Conservation (phyloP, 1,139 yeast genomes). For the Geotrichum cucujoidarum region DNA sequence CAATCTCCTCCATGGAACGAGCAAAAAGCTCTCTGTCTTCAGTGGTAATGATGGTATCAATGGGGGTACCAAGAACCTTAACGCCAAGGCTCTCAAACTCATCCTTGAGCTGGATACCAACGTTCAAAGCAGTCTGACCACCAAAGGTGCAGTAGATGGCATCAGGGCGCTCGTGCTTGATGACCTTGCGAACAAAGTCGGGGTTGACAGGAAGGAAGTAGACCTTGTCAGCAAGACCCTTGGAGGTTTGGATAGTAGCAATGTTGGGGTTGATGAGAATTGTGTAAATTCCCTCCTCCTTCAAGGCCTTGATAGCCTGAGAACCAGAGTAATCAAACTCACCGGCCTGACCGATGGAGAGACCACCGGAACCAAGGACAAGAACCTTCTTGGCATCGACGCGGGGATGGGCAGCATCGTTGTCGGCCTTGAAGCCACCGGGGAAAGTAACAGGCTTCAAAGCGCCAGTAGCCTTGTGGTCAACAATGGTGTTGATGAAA, state of each 20-base stretch:
- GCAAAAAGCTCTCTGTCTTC: slow-evolving; percentile 97
- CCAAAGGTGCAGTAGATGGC: slow-evolving; percentile 97
- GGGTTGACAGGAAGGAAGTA: slow-evolving; percentile 94
- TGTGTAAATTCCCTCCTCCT: slow-evolving; percentile 80
- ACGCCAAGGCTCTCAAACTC: slow-evolving; percentile 91
- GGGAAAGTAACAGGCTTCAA: slow-evolving; percentile 82
- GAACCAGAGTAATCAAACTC: slow-evolving; percentile 98
- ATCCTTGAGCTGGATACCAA: slow-evolving; percentile 92
- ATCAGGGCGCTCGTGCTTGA: slow-evolving; percentile 91
- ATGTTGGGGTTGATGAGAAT: slow-evolving; percentile 93
- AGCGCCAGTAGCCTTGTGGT: slow-evolving; percentile 51
- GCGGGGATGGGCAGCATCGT: slow-evolving; percentile 58
- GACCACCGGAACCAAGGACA: slow-evolving; percentile 97
- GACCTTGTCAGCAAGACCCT: slow-evolving; percentile 89
- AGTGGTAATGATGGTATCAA: slow-evolving; percentile 91
- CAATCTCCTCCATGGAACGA: slow-evolving; percentile 87
- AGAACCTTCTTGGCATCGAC: slow-evolving; percentile 87
- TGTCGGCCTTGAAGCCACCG: slow-evolving; percentile 74
- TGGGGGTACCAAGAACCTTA: slow-evolving; percentile 92
- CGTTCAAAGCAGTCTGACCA: slow-evolving; percentile 96
- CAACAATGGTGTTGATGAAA: slow-evolving; percentile 76
- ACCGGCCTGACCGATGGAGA: slow-evolving; percentile 99
- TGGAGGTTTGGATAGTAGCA: slow-evolving; percentile 96
- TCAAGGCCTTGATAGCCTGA: slow-evolving; percentile 69
- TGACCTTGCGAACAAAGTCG: slow-evolving; percentile 92